Evolutionary conservation across 352 stramenopile genomes (phyloP).

Genomic region (Phytophthora crassamura): DNA sequence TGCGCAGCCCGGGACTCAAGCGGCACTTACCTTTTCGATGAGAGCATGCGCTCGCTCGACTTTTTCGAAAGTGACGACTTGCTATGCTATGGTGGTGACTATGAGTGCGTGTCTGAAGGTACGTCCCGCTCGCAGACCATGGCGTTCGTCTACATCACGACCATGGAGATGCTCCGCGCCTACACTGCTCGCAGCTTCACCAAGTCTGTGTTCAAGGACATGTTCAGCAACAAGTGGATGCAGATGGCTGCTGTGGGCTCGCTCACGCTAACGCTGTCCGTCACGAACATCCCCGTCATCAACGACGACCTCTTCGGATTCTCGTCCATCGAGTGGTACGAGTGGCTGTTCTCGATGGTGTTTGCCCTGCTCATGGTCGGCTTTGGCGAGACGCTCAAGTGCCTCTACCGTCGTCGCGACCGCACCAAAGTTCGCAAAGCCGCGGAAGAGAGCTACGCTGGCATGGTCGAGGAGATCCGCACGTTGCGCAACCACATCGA

Average conservation of each 20-base stretch:
- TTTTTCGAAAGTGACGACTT: constrained; percentile 55
- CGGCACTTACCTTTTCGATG: constrained; percentile 47
- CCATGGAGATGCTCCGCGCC: constrained; percentile 75
- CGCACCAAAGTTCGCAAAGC: constrained; percentile 45
- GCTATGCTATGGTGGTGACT: constrained; percentile 57
- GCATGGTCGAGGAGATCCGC: constrained; percentile 64
- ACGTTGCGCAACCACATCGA: constrained; percentile 66
- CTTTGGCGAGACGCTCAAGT: constrained; percentile 79
- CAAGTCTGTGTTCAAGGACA: constrained; percentile 73
- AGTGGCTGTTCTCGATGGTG: constrained; percentile 77
- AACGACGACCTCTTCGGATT: constrained; percentile 78
- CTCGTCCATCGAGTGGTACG: constrained; percentile 71
- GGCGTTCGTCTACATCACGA: constrained; percentile 82
- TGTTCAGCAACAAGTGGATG: constrained; percentile 86
- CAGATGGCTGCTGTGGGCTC: constrained; percentile 71
- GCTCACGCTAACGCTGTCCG: constrained; percentile 60
- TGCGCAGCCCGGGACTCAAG: constrained; percentile 43
- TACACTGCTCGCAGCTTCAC: constrained; percentile 84
- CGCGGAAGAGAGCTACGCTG: constrained; percentile 51
- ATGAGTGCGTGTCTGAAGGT: constrained; percentile 67
- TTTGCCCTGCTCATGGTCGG: constrained; percentile 73
- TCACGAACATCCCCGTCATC: constrained; percentile 76
- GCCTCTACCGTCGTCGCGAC: constrained; percentile 63
- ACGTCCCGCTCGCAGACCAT: constrained; percentile 75
- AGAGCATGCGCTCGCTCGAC: constrained; percentile 35